Base-by-base conservation (phyloP, 345 rosid species). In the Linum tenue region DNA sequence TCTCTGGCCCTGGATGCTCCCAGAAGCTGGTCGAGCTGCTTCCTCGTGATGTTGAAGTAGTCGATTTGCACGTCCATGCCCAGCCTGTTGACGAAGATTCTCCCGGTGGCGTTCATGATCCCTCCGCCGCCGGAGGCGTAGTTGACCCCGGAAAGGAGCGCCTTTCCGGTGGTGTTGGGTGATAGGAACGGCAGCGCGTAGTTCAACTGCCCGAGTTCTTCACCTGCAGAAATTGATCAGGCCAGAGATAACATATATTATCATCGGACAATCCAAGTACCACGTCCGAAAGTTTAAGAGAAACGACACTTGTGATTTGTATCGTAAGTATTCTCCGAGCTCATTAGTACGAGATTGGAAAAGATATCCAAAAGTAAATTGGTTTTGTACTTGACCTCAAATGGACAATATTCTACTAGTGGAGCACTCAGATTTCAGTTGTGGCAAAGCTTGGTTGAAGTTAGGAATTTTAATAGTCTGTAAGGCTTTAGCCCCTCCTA, bases 41-140 rank as follows among this genome's bases (percentile, higher is more conserved):
- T 85, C 59, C 96, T 82, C 3, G 97, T 92, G 66, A 65, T 87
- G 58, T 77, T 80, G 80, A 75, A 92, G 66, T 78, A 89, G 56
- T 92, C 97, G 9, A 90, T 74, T 72, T 89, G 98, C 69, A 92
- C 60, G 62, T 90, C 98, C 96, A 92, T 76, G 70, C 95, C 84
- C 70, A 92, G 67, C 69, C 97, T 81, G 75, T 92, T 90, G 9
- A 87, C 98, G 70, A 92, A 92, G 3, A 92, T 84, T 77, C 90
- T 86, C 63, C 98, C 98, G 3, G 98, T 92, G 39, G 91, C 97
- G 76, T 92, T 92, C 80, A 89, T 56, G 68, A 92, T 71, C 48
- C 98, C 97, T 77, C 96, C 98, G 72, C 85, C 98, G 56, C 98
- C 98, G 11, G 97, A 92, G 37, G 94, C 98, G 68, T 87, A 92